Conservation (phyloP, 495 filamentous ascomycete species). For the Lasiosphaeria hispida region DNA sequence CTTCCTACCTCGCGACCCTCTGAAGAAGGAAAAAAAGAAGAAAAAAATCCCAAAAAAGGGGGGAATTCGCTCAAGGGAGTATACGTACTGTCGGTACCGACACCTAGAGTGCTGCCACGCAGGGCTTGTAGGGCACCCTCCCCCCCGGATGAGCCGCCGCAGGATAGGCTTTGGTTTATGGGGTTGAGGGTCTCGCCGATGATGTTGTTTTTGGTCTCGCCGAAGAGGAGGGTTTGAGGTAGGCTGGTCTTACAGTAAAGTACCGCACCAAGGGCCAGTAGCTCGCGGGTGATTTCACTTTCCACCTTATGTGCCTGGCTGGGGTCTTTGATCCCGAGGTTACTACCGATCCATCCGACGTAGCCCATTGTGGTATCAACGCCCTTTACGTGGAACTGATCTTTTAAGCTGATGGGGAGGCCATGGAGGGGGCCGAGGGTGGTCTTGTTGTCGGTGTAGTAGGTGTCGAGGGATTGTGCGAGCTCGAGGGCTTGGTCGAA, state of each 20-base stretch:
- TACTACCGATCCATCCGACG: conserved; percentile 38
- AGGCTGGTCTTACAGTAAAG: conserved; percentile 65
- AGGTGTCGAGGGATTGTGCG: conserved; percentile 58
- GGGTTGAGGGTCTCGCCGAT: conserved; percentile 68
- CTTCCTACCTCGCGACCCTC: no score
- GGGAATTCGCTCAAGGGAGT: neutral
- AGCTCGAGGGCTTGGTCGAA: conserved; percentile 58
- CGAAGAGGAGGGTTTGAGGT: conserved; percentile 54
- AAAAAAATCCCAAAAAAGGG: no score
- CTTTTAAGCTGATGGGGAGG: conserved; percentile 65
- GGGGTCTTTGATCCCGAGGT: conserved; percentile 54
- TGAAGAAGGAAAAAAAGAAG: no score
- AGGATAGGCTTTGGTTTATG: conserved; percentile 52
- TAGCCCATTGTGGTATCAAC: conserved; percentile 45
- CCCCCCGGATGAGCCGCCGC: conserved; percentile 62
- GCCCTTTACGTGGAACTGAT: conserved; percentile 61
- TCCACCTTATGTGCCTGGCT: conserved; percentile 46
- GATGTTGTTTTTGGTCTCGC: conserved; percentile 61
- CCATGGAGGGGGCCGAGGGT: conserved; percentile 64
- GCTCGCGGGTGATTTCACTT: conserved; percentile 41
- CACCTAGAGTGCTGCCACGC: conserved; percentile 40
- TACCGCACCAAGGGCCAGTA: conserved; percentile 49
- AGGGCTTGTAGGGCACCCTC: conserved; percentile 53
- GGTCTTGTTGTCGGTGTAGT: conserved; percentile 43
- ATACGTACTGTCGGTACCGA: conserved; percentile 60